Conservation (phyloP, 495 filamentous ascomycete genomes). For the Aspergillus conjunctus region DNA sequence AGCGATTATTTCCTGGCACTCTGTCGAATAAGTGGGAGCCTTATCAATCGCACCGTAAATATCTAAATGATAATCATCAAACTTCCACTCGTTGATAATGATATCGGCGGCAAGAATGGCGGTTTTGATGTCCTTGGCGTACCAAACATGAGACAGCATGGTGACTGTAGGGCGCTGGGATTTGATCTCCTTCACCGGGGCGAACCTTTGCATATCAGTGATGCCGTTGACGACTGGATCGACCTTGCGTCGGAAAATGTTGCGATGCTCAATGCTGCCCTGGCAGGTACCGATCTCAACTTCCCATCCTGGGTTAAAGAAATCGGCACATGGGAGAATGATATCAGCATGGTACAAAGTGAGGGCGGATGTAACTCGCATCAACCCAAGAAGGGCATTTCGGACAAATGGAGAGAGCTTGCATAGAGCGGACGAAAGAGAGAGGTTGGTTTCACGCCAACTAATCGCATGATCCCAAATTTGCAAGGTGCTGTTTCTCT, state of each 20-base stretch:
- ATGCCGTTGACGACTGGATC: constrained; percentile 72
- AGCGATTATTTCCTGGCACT: constrained; percentile 64
- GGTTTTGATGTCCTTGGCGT: constrained; percentile 67
- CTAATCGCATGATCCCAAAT: constrained; percentile 72
- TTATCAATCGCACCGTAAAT: constrained; percentile 66
- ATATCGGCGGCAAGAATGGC: constrained; percentile 65
- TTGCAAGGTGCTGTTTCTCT: constrained; percentile 60
- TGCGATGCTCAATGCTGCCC: constrained; percentile 59
- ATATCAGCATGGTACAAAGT: constrained; percentile 67
- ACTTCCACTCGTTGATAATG: constrained; percentile 68
- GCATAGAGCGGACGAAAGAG: constrained; percentile 61
- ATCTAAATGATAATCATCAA: constrained; percentile 62
- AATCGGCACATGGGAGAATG: constrained; percentile 64
- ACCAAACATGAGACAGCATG: constrained; percentile 67
- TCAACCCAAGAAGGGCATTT: constrained; percentile 56
- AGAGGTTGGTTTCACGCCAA: constrained; percentile 65
- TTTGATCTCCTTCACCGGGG: constrained; percentile 60
- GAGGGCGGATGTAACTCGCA: constrained; percentile 61
- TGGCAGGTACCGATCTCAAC: constrained; percentile 64
- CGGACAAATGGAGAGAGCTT: constrained; percentile 60
- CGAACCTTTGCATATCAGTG: constrained; percentile 64
- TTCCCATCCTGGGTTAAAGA: constrained; percentile 72
- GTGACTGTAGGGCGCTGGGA: constrained; percentile 61
- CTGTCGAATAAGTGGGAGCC: constrained; percentile 59
- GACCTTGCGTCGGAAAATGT: constrained; percentile 61